phyloP scores from a whole-genome alignment of 352 stramenopile genomes.

The Globisporangium paddicum region DNA sequence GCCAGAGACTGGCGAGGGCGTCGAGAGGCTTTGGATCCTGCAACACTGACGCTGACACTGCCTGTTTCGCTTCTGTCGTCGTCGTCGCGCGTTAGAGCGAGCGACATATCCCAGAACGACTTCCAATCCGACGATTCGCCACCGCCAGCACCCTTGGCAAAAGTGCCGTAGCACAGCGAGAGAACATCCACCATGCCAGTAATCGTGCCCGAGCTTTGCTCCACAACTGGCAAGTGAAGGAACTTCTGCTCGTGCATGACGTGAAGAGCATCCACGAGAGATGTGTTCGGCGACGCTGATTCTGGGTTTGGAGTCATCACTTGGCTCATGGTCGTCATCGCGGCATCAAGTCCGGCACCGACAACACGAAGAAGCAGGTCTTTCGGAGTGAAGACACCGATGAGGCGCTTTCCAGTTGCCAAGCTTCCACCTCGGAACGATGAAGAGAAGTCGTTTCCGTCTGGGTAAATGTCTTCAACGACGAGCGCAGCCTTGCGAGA shows the following conservation, averaged over 20 bases:
- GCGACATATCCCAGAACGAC: slow-evolving; percentile 86
- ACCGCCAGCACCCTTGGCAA: slow-evolving; percentile 61
- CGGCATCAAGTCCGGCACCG: slow-evolving; percentile 87
- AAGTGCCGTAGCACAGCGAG: slow-evolving; percentile 86
- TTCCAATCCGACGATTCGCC: slow-evolving; percentile 75
- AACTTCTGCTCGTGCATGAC: slow-evolving; percentile 98
- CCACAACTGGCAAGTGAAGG: slow-evolving; percentile 95
- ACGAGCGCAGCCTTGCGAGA: slow-evolving; percentile 79
- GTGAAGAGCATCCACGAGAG: slow-evolving; percentile 95
- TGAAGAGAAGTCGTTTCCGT: slow-evolving; percentile 12
- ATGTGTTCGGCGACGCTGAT: slow-evolving; percentile 88
- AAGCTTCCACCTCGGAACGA: slow-evolving; percentile 21
- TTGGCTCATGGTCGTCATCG: slow-evolving; percentile 85
- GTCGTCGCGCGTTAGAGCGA: slow-evolving; percentile 70
- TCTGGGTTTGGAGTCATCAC: slow-evolving; percentile 98
- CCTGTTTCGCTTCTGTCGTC: slow-evolving; percentile 62
- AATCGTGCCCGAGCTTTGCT: slow-evolving; percentile 68
- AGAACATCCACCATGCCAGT: slow-evolving; percentile 84
- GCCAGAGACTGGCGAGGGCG: slow-evolving; percentile 20
- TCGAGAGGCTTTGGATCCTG: slow-evolving; percentile 41
- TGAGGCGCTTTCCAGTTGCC: slow-evolving; percentile 67
- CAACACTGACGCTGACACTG: slow-evolving; percentile 58
- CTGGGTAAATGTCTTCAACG: slow-evolving; percentile 57
- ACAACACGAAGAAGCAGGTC: slow-evolving; percentile 96
- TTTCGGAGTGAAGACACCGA: slow-evolving; percentile 98